These are phyloP conservation scores for Sabuloglossum arenarium DNA, from an alignment of 495 filamentous ascomycete species.

Conservation along the genomic window DNA sequence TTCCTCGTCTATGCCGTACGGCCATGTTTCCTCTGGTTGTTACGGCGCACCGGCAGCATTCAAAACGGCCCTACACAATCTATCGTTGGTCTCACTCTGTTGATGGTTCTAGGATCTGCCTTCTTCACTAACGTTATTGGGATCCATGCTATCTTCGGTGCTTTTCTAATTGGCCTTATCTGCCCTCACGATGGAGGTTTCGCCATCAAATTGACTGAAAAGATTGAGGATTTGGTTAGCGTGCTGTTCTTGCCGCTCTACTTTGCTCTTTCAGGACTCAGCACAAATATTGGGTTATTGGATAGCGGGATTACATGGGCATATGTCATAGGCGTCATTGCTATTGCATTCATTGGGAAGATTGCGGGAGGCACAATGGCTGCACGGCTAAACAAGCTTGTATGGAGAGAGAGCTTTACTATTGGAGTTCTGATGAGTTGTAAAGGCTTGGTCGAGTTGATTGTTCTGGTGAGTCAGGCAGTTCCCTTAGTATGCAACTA, in stretches of 20 bases:
- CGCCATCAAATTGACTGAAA: conserved; percentile 85
- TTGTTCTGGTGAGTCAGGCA: conserved; percentile 53
- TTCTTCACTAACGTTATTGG: conserved; percentile 95
- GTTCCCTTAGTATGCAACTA: not conserved
- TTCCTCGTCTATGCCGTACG: conserved; percentile 58
- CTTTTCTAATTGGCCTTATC: conserved; percentile 73
- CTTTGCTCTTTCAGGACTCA: conserved; percentile 82
- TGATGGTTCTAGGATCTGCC: conserved; percentile 61
- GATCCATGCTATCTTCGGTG: conserved; percentile 77
- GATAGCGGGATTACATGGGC: conserved; percentile 73
- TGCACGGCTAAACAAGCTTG: conserved; percentile 50
- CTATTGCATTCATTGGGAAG: conserved; percentile 70
- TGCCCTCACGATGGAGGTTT: conserved; percentile 92
- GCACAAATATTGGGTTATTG: conserved; percentile 72
- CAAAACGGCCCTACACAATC: conserved; percentile 82
- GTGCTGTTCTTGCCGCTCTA: conserved; percentile 87
- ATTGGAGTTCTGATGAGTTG: conserved; percentile 95
- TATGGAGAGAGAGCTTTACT: conserved; percentile 85
- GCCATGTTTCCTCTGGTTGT: conserved; percentile 55
- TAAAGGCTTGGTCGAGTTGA: conserved; percentile 88
- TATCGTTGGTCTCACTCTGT: conserved; percentile 62
- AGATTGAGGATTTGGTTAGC: conserved; percentile 81
- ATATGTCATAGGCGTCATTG: conserved; percentile 73
- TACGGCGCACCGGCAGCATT: conserved; percentile 53
- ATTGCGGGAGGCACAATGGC: conserved; percentile 70